Percentiles rank a stretch among this genome's conserved stretches.
phyloP scores from a whole-genome alignment of 805 yeast species.

The Metschnikowia aberdeeniae region DNA sequence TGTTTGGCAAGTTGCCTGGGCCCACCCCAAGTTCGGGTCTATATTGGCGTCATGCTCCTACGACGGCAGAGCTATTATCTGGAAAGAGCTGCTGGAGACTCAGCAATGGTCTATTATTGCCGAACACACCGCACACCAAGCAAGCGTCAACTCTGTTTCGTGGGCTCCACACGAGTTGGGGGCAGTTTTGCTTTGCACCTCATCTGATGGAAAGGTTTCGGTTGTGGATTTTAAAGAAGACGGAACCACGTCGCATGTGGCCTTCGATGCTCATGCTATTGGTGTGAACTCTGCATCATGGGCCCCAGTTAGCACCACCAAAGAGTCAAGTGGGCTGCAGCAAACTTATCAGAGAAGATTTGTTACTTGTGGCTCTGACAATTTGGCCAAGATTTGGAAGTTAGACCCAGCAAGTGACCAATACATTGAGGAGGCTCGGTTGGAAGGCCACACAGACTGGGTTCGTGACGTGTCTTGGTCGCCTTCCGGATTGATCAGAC shows the following conservation, averaged over 20 bases:
- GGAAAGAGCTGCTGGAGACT: slow-evolving; percentile 82
- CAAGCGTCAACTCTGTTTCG: slow-evolving; percentile 87
- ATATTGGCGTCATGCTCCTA: slow-evolving; percentile 92
- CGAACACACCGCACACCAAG: slow-evolving; percentile 83
- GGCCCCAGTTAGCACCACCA: slow-evolving; percentile 63
- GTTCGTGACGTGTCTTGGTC: slow-evolving; percentile 99
- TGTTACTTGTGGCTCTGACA: slow-evolving; percentile 94
- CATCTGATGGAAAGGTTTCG: slow-evolving; percentile 90
- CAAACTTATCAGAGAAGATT: slow-evolving; percentile 51
- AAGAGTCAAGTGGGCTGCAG: slow-evolving; percentile 19
- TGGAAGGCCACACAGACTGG: slow-evolving; percentile 96
- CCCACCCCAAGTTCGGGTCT: slow-evolving; percentile 96
- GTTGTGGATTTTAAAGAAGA: slow-evolving; percentile 89
- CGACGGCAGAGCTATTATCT: slow-evolving; percentile 89
- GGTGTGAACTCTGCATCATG: slow-evolving; percentile 95
- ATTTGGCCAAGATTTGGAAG: slow-evolving; percentile 88
- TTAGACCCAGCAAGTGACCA: slow-evolving; percentile 51
- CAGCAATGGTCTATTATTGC: slow-evolving; percentile 86
- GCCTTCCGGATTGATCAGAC: slow-evolving; percentile 78
- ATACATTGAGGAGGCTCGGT: slow-evolving; percentile 67
- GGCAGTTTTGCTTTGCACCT: slow-evolving; percentile 82
- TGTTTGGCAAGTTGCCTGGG: slow-evolving; percentile 99
- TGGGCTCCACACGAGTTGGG: slow-evolving; percentile 99
- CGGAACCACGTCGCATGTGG: slow-evolving; percentile 65
- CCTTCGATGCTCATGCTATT: slow-evolving; percentile 80